phyloP scores from a whole-genome alignment of 768 basidiomycete species.

The Pisolithus marmoratus region DNA sequence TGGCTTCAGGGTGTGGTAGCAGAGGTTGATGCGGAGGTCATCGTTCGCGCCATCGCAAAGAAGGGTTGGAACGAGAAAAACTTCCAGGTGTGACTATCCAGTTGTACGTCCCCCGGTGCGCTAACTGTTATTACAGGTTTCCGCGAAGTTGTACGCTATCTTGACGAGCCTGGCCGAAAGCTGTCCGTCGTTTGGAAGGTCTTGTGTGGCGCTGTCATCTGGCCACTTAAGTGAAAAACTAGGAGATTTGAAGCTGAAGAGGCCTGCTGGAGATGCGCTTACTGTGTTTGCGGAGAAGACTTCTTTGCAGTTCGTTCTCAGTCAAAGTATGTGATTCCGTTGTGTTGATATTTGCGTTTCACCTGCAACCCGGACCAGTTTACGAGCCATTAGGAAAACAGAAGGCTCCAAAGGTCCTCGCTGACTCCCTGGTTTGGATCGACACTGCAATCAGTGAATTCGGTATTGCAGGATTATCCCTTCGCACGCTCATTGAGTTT shows the following conservation, averaged over 20 bases:
- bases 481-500: slow-evolving; percentile 85
- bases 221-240: slow-evolving; percentile 88
- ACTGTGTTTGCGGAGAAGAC: slow-evolving; percentile 83
- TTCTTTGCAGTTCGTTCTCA: slow-evolving; percentile 89
- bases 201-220: slow-evolving; percentile 77
- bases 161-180: slow-evolving; percentile 66
- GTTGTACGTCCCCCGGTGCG: neutral
- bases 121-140: slow-evolving; percentile 54
- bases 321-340: slow-evolving; percentile 60
- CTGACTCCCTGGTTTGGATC: slow-evolving; percentile 87
- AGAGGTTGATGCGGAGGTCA: slow-evolving; percentile 77
- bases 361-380: slow-evolving; percentile 39
- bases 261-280: slow-evolving; percentile 89
- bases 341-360: slow-evolving; percentile 6
- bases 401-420: slow-evolving; percentile 95
- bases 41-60: slow-evolving; percentile 83
- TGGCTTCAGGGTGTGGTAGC: slow-evolving; percentile 74
- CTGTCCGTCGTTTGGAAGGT: slow-evolving; percentile 79
- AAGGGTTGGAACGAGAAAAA: slow-evolving; percentile 99
- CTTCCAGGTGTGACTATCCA: slow-evolving; percentile 65
- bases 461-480: slow-evolving; percentile 79
- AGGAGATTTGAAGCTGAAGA: slow-evolving; percentile 95
- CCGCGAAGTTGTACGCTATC: slow-evolving; percentile 80
- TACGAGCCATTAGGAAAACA: slow-evolving; percentile 93
- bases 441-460: slow-evolving; percentile 84